Evolutionary conservation across 2,329 filamentous ascomycete genomes (phyloP).

Genomic region (Aspergillus pseudonomiae): DNA sequence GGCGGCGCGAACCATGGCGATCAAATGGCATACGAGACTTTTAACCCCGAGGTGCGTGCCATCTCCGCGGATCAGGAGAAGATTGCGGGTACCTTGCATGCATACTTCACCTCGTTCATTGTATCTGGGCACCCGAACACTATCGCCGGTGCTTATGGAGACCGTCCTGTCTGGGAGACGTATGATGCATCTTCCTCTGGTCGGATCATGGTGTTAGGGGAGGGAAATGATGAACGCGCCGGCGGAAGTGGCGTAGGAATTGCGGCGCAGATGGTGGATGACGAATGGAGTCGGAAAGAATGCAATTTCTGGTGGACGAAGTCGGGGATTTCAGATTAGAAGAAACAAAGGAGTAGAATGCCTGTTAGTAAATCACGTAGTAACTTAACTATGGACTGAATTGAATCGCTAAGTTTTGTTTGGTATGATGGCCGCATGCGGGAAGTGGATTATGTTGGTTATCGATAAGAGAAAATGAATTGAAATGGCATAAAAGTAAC

Average conservation of each 20-base stretch:
- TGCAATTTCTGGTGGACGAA: constrained; percentile 53
- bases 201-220: constrained; percentile 50
- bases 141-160: constrained; percentile 27
- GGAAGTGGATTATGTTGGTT: neutral
- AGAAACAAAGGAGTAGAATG: no score
- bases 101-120: constrained; percentile 56
- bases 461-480: neutral
- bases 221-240: constrained; percentile 54
- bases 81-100: constrained; percentile 48
- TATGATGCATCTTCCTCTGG: constrained; percentile 29
- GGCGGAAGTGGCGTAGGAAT: constrained; percentile 43
- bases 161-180: constrained; percentile 41
- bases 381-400: no score
- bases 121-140: constrained; percentile 50
- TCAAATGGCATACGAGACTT: constrained; percentile 54
- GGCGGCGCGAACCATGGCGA: constrained; percentile 54
- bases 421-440: neutral
- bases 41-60: constrained; percentile 36
- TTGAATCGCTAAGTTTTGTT: no score
- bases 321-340: constrained; percentile 29
- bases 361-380: neutral
- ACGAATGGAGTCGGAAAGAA: constrained; percentile 48
- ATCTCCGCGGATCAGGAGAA: constrained; percentile 47
- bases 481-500: neutral
- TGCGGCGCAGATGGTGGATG: constrained; percentile 44